These are phyloP conservation scores for Westerdykella aurantiaca DNA, from an alignment of 2,329 filamentous ascomycete genomes.

Conservation along the genomic window DNA sequence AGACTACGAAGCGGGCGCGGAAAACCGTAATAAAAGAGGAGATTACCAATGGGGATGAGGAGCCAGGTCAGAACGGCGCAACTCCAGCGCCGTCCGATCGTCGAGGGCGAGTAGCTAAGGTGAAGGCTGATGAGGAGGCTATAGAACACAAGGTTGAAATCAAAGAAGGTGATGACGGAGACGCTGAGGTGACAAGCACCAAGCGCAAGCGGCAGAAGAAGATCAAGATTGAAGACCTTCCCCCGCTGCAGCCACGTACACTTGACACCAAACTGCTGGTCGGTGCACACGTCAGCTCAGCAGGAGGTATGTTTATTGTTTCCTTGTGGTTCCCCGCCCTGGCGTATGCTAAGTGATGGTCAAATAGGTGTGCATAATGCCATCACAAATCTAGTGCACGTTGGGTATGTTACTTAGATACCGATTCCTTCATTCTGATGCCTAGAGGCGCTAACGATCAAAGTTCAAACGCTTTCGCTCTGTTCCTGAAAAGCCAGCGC, in stretches of 20 bases:
- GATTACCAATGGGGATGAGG: constrained; percentile 1
- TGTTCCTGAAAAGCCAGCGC: constrained; percentile 93
- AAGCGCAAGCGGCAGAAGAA: constrained; percentile 45
- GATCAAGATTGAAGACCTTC: constrained; percentile 50
- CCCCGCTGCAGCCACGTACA: constrained; percentile 66
- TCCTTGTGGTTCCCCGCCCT: not conserved
- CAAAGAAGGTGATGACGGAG: constrained; percentile 6
- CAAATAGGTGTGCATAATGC: constrained; percentile 77
- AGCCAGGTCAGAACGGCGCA: not conserved
- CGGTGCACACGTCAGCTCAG: constrained; percentile 85
- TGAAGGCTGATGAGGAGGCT: constrained; percentile 13
- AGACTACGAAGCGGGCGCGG: constrained; percentile 10
- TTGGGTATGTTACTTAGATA: constrained; percentile 49
- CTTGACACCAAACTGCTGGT: constrained; percentile 72
- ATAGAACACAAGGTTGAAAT: constrained; percentile 10
- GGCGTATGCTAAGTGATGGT: constrained; percentile 11
- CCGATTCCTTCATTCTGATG: not conserved
- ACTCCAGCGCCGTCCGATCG: constrained; percentile 4
- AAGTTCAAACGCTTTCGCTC: constrained; percentile 82
- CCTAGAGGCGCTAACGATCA: constrained; percentile 18
- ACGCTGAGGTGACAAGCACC: constrained; percentile 6
- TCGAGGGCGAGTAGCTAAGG: constrained; percentile 12
- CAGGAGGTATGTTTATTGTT: constrained; percentile 59
- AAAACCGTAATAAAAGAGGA: constrained; percentile 14
- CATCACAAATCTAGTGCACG: constrained; percentile 67